Evolutionary conservation across 768 basidiomycete genomes (phyloP), one percentile per base, ranked within the genome.

Genomic region (Candolleomyces eurysporus): DNA sequence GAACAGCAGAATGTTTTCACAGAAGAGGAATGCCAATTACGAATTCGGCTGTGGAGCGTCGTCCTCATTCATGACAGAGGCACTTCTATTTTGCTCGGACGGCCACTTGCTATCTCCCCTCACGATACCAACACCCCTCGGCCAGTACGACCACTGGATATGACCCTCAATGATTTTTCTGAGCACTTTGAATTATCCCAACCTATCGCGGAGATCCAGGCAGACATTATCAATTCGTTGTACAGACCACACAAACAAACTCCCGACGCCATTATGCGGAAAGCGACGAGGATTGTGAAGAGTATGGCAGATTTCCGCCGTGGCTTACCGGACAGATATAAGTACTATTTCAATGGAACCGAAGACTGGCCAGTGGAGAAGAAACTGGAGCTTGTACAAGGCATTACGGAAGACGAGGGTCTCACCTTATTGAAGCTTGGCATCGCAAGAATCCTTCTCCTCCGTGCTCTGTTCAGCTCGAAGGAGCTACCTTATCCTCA

Each of bases 31-130:
- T 85, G 84, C 62, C 85, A 89, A 63, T 75, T 91, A 14, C 90
- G 92, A 42, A 89, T 91, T 61, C 87, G 90, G 26, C 81, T 94
- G 17, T 94, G 92, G 92, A 86, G 83, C 8, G 93, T 90, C 60
- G 89, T 94, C 19, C 84, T 94, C 65, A 80, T 94, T 4, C 92
- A 94, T 68, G 92, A 94, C 71, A 87, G 92, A 43, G 92, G 92
- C 43, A 94, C 92, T 3, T 91, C 92, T 39, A 88, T 94, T 69
- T 85, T 93, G 26, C 86, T 94, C 13, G 92, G 92, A 13, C 88
- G 92, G 11, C 92, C 92, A 1, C 83, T 94, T 21, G 92, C 87
- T 7, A 93, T 94, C 49, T 76, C 89, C 4, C 90, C 92, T 3
- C 85, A 84, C n/a, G 92, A 94, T 68, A 87, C 88, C 31, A 94